Conservation (phyloP, 768 basidiomycete genomes). For the Rhodocollybia butyracea region DNA sequence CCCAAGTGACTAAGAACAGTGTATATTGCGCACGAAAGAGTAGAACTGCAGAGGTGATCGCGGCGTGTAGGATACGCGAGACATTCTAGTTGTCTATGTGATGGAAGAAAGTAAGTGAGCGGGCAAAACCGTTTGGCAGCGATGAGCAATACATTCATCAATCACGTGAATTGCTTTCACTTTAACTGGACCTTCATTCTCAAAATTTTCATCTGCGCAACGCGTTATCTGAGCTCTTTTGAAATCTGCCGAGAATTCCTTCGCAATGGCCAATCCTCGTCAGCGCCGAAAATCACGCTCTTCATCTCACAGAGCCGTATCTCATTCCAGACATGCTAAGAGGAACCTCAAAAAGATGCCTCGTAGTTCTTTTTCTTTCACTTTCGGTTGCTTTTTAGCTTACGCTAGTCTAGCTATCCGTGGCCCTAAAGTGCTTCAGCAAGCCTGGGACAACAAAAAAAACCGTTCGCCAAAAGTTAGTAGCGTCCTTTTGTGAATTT, state of each 20-base stretch:
- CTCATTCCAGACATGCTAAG: constrained; percentile 72
- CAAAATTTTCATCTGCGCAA: neutral
- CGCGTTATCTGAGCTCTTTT: too few relatives aligned
- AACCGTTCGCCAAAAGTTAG: constrained; percentile 92
- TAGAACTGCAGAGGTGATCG: constrained; percentile 35
- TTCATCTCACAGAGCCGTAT: constrained; percentile 66
- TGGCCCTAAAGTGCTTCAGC: constrained; percentile 77
- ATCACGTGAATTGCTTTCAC: too few relatives aligned
- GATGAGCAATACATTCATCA: neutral
- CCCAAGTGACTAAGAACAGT: neutral
- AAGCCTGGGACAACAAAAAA: constrained; percentile 85
- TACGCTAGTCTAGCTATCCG: constrained; percentile 54
- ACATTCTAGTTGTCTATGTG: constrained; percentile 31
- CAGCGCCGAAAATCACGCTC: constrained; percentile 87
- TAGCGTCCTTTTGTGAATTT: constrained; percentile 1
- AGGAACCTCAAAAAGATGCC: constrained; percentile 76
- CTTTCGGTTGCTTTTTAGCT: constrained; percentile 6
- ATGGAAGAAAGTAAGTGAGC: neutral
- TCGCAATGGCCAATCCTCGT: constrained; percentile 86
- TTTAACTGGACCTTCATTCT: too few relatives aligned
- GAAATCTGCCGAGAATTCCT: too few relatives aligned
- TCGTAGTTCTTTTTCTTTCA: constrained; percentile 39
- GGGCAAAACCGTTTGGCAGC: neutral
- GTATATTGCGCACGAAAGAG: constrained; percentile 30
- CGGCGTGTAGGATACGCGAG: constrained; percentile 36